Evolutionary conservation across 805 yeast species (phyloP), one percentile per base, ranked within the genome.

Genomic region (Metschnikowia shivogae): DNA sequence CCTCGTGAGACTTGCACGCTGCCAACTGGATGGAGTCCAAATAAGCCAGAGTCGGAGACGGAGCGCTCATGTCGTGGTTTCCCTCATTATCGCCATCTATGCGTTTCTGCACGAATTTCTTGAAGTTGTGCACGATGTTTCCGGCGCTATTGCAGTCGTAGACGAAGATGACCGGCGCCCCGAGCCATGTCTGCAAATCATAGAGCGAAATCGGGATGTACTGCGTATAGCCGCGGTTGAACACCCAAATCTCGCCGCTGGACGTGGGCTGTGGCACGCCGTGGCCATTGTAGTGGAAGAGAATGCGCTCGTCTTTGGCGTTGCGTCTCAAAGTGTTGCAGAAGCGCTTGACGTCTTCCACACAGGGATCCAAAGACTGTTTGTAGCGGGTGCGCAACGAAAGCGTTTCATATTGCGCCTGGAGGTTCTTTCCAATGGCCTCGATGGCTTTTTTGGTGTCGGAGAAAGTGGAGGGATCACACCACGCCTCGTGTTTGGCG

Each of bases 251-350:
- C 60, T 93, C 99, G 20, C 99, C 99, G 37, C 90, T 81, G 30
- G 89, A 82, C 0, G 99, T 93, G 0, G 99, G 98, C 57, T 89
- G 89, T 0, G 99, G 99, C 1, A 93, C 99, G 20, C 99, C 99
- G 61, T 93, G 99, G 6, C 99, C 99, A 57, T 93, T 93, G 63
- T 93, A 93, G 62, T 93, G 98, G 63, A 93, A 92, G 43, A 93
- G 63, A 8, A 92, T 86, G 48, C 99, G 74, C 61, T 92, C 98
- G 50, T 92, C 97, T 59, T 90, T 88, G 2, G 97, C 95, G 46
- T 86, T 85, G 45, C 97, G 75, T 54, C 99, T 73, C 48, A 93
- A 68, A 0, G 95, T 86, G 54, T 88, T 85, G 62, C 97, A 90
- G 55, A 90, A 86, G 39, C 97, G 73, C 60, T 92, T 92, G 33